Conservation (phyloP, 1,139 yeast genomes). For the Candida sojae region DNA sequence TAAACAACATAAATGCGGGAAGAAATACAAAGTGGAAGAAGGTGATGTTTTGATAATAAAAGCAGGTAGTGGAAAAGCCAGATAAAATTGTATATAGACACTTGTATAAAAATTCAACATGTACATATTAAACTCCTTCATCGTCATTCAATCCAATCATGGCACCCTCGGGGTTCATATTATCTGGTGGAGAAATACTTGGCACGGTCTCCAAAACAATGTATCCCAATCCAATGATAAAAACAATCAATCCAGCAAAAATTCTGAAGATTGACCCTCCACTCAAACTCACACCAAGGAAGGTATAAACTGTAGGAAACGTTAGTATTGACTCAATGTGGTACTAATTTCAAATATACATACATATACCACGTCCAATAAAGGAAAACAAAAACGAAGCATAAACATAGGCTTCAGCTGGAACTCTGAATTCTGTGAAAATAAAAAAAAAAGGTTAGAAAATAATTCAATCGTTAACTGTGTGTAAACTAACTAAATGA, state of each 20-base stretch:
- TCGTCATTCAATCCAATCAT: conserved; percentile 47
- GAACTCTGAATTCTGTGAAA: conserved; percentile 57
- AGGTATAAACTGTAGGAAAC: conserved; percentile 50
- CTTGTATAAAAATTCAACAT: background rate
- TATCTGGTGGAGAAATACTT: conserved; percentile 69
- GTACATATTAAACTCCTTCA: conserved; percentile 4
- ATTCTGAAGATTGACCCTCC: conserved; percentile 59
- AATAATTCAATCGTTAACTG: background rate
- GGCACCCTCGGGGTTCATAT: conserved; percentile 61
- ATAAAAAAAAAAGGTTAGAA: conserved; percentile 4
- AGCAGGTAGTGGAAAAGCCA: conserved; percentile 42
- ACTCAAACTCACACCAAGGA: conserved; percentile 64
- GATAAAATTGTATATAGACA: conserved; percentile 14
- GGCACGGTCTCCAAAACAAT: conserved; percentile 69
- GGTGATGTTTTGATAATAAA: conserved; percentile 74
- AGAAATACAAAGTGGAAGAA: conserved; percentile 71
- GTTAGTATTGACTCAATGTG: conserved; percentile 18
- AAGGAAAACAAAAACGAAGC: conserved; percentile 84
- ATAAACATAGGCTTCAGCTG: conserved; percentile 66
- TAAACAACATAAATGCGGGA: conserved; percentile 62
- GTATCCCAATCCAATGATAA: conserved; percentile 59
- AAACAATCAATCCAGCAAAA: conserved; percentile 56
- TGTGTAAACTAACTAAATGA: conserved; percentile 9
- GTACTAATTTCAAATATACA: conserved; percentile 22
- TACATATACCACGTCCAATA: conserved; percentile 76